Evolutionary conservation across 495 filamentous ascomycete genomes (phyloP).

Genomic region (Elasticomyces elasticus): DNA sequence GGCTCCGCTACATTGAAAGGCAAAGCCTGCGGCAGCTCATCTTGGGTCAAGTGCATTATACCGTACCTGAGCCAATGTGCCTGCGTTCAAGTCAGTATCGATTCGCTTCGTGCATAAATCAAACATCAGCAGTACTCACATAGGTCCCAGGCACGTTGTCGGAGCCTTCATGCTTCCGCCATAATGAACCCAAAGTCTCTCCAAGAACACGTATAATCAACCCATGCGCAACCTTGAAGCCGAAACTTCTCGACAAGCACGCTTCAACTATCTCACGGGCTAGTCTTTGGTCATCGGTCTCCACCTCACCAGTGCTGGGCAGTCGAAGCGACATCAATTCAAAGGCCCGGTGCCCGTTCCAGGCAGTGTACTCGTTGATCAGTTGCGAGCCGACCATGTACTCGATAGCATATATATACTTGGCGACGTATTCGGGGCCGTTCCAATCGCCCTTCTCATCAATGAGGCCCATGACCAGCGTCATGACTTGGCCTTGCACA

Average conservation of each 20-base stretch:
- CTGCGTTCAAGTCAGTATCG: not conserved
- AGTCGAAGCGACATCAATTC: slow-evolving; percentile 41
- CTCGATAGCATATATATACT: slow-evolving; percentile 41
- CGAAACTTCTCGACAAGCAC: slow-evolving; percentile 39
- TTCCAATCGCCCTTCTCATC: slow-evolving; percentile 44
- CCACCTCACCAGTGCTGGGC: slow-evolving; percentile 36
- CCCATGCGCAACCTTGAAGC: slow-evolving; percentile 46
- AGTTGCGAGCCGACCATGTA: slow-evolving; percentile 43
- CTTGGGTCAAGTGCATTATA: slow-evolving; percentile 31
- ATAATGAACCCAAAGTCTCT: slow-evolving; percentile 38
- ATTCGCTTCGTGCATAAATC: not conserved
- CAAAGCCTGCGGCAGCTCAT: slow-evolving; percentile 28
- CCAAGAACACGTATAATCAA: slow-evolving; percentile 38
- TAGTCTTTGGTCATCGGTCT: slow-evolving; percentile 40
- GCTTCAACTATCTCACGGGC: slow-evolving; percentile 43
- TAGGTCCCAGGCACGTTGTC: slow-evolving; percentile 35
- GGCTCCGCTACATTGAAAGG: slow-evolving; percentile 32
- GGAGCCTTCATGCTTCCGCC: slow-evolving; percentile 38
- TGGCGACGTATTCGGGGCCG: slow-evolving; percentile 39
- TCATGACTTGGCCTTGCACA: slow-evolving; percentile 42
- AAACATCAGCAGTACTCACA: slow-evolving; percentile 15
- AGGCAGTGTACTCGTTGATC: slow-evolving; percentile 42
- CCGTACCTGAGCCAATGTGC: slow-evolving; percentile 38
- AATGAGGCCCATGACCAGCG: slow-evolving; percentile 41
- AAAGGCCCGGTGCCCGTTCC: slow-evolving; percentile 41